Evolutionary conservation across 768 basidiomycete species (phyloP), one percentile per base, ranked within the genome.

Genomic region (Chlorophyllum brunneum): DNA sequence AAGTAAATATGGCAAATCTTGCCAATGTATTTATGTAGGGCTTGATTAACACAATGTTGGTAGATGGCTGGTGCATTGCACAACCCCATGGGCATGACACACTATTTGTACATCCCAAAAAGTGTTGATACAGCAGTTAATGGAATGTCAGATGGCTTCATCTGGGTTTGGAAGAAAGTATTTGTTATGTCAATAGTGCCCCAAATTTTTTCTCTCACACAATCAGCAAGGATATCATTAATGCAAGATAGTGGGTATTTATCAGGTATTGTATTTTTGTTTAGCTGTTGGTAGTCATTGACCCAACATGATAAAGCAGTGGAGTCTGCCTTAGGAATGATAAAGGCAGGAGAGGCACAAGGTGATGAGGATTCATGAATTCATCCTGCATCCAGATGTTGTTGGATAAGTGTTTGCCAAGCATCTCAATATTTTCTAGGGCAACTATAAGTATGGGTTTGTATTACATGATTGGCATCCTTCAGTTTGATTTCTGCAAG

Each of bases 51-150:
- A 0, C 59, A 53, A 0, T 57, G 53, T 34, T 72, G 68, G 24
- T 72, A 67, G 11, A 66, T 63, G 0, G 66, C 39, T 2, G 65
- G 66, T 2, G 67, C 57, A 43, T 69, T 50, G 52, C 40, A 6
- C 7, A 55, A 53, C 4, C 61, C 61, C 65, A 48, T 61, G 6
- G 58, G 74, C 73, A 77, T 76, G 1, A 75, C 75, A 1, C 58
- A 30, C 67, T 69, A 79, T 41, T 79, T 72, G 50, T 67, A 77
- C 0, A 63, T 51, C 0, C 77, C 71, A 20, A 68, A 68, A 0
- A 67, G 73, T 0, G 72, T 78, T 0, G 56, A 56, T 0, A 77
- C 70, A 0, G 72, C 74, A 0, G 72, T 75, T 18, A 58, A 58
- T 8, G 60, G 57, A 2, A 63, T 50, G 20, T 65, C 56, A 16